phyloP scores from a whole-genome alignment of 306 rosid genomes.

The Medicago arabica region DNA sequence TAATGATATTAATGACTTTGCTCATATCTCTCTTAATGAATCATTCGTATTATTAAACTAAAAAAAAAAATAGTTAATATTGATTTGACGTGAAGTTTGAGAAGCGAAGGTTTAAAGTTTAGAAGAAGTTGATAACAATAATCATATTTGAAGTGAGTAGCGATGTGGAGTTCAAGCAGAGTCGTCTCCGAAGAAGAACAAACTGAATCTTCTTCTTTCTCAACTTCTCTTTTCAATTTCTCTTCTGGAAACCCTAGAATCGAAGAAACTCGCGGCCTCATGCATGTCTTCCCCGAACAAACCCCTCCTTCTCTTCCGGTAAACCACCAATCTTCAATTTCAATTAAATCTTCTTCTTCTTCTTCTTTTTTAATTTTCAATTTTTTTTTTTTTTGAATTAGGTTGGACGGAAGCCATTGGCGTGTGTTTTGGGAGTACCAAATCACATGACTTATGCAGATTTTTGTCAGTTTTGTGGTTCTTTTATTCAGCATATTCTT shows the following conservation, averaged over 20 bases:
- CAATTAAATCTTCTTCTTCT: no score
- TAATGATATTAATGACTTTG: no score
- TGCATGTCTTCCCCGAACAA: conserved; percentile 79
- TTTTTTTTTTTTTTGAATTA: conserved; percentile 30
- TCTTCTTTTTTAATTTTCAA: background rate
- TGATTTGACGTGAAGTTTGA: no score
- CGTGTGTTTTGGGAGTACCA: conserved; percentile 88
- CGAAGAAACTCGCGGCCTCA: conserved; percentile 90
- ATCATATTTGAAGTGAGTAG: background rate
- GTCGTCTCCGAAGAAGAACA: conserved; percentile 56
- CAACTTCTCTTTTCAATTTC: conserved; percentile 62
- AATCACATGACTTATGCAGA: conserved; percentile 97
- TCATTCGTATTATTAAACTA: no score
- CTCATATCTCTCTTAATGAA: no score
- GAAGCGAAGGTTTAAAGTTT: background rate
- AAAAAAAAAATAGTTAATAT: no score
- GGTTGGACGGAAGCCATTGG: conserved; percentile 80
- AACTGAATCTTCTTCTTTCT: conserved; percentile 54
- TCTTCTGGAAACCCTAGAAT: conserved; percentile 99
- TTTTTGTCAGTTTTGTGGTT: conserved; percentile 90
- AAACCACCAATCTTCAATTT: no score
- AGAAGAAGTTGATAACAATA: background rate
- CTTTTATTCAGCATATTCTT: conserved; percentile 77
- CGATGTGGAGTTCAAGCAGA: conserved; percentile 55
- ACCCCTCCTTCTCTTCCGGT: conserved; percentile 68